A percentile compares a stretch with the other conserved stretches of the same genome.
Conservation (phyloP, 1,284 basidiomycete genomes). For the Apiotrichum domesticum region DNA sequence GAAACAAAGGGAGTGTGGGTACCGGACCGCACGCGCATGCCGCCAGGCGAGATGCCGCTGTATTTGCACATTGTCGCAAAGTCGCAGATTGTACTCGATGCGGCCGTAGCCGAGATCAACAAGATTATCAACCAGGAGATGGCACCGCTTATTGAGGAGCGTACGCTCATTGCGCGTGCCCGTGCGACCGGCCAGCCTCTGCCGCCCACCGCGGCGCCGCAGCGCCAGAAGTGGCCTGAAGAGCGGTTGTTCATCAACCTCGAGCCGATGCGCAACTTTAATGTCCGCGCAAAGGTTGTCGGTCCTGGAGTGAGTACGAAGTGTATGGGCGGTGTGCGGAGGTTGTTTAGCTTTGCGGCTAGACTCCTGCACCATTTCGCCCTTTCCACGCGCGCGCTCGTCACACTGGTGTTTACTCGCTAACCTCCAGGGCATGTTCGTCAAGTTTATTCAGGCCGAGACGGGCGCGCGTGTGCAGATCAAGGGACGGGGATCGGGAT, state of each 20-base stretch:
- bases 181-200: constrained; percentile 38
- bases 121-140: constrained; percentile 79
- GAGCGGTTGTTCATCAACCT: constrained; percentile 83
- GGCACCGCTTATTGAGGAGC: constrained; percentile 79
- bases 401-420: not conserved
- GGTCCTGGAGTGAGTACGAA: constrained; percentile 69
- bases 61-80: constrained; percentile 90
- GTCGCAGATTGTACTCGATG: constrained; percentile 69
- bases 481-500: constrained; percentile 90
- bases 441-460: constrained; percentile 97
- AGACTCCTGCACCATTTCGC: too few relatives aligned
- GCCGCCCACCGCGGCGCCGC: constrained; percentile 11
- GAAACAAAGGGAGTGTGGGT: constrained; percentile 92
- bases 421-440: constrained; percentile 72
- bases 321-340: not conserved
- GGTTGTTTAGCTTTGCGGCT: too few relatives aligned
- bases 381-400: too few relatives aligned
- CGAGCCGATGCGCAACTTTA: constrained; percentile 90
- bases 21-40: constrained; percentile 80
- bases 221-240: constrained; percentile 84
- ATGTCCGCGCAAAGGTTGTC: constrained; percentile 93
- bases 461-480: constrained; percentile 97
- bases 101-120: constrained; percentile 73
- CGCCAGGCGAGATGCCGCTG: constrained; percentile 85
- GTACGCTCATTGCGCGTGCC: constrained; percentile 50